Evolutionary conservation across 306 rosid species (phyloP), one percentile per base, ranked within the genome.

Genomic region (Pyrus pyrifolia): DNA sequence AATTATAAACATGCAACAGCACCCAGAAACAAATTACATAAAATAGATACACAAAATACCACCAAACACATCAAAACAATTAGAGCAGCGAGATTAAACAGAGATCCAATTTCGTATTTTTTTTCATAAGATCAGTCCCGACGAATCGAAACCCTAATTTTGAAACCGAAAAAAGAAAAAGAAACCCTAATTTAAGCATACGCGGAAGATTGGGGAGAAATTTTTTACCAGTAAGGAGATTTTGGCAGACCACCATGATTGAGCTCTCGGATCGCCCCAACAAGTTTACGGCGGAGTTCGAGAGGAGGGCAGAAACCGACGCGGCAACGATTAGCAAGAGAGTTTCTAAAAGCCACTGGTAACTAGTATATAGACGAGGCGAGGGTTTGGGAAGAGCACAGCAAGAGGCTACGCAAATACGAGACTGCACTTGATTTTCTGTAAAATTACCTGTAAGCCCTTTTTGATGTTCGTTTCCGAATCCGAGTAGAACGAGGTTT

Each of bases 221-320:
- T 4, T 18, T 46, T 8, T 14, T 81, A 89, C 96, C 93, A 1
- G 85, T 22, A 72, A 89, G 76, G 57, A 85, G 88, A 76, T 91
- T 91, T 78, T 88, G 93, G 80, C 87, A 91, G 61, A 89, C 89
- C 90, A 91, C 81, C 96, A 91, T 91, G 81, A 4, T 89, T 62
- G 83, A 8, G 67, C 70, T 72, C 70, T 72, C 87, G 76, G 88
- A 80, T 79, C 83, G 85, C 67, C 72, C 78, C 74, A 10, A 66
- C 25, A 40, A 19, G 49, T 15, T 25, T 49, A 35, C 22, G 3
- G 40, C 38, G 57, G 57, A 11, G 45, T 45, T 12, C 13, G 31
- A 2, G 63, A 35, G 59, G 45, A 44, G 17, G 11, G 10, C 15
- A 59, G 57, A 30, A 21, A 44, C 38, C 78, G 80, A 79, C 38